Base-by-base conservation (phyloP, 2,329 filamentous ascomycete genomes). In the Aspergillus eucalypticola region DNA sequence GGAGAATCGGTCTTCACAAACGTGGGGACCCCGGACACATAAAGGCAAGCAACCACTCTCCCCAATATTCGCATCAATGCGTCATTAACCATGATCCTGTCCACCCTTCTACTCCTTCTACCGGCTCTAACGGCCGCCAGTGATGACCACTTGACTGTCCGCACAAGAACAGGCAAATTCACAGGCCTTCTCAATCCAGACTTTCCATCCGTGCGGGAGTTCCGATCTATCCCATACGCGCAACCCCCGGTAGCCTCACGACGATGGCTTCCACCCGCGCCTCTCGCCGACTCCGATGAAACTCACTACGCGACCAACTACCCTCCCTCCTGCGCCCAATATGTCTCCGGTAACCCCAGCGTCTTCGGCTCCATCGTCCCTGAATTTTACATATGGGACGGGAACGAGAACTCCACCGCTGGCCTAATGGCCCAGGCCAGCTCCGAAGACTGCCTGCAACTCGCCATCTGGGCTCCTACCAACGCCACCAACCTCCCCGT, bases 371-470 rank as follows among this genome's bases (percentile, higher is more conserved):
- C 7, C 51, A 38, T 53, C 7, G 51, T 41, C 6, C 32, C 32
- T 1, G 35, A 53, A 1, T 53, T 41, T 13, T 39, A 39, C 17
- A 53, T 53, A 17, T 53, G 32, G 32, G 25, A 53, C 21, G 51
- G 17, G 0, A 23, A 42, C 8, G 25, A 53, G 19, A 53, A 53
- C 21, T 38, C 21, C 19, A 53, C 51, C 10, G 51, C 51, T 5
- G 51, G 21, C 3, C 13, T 23, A 11, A 41, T 53, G 32, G 51
- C 51, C 1, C 32, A 53, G 11, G 15, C 35, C 51, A 53, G 51
- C 35, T 23, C 51, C 2, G 51, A 53, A 10, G 51, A 53, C 51
- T 53, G 51, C 51, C 32, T 53, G 3, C 51, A 53, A n/a, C 51
- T 53, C n/a, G 51, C 51, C 21, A 41, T 53, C 35, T 53, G 51